Evolutionary conservation across 1,139 yeast genomes (phyloP).

Genomic region (Taphrina pruni): DNA sequence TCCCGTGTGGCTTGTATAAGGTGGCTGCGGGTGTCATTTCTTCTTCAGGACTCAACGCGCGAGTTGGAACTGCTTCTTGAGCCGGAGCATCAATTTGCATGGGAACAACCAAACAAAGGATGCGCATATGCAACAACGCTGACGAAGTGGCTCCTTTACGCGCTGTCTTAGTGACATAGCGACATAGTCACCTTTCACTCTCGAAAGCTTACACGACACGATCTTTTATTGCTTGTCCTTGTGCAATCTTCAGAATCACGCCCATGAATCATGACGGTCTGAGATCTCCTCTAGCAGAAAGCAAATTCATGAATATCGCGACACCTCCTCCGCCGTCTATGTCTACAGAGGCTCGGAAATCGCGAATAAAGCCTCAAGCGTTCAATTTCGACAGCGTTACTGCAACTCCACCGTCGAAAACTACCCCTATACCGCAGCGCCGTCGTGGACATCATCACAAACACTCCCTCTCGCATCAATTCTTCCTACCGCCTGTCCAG

Average conservation of each 20-base stretch:
- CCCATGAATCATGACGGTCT: slow-evolving; percentile 10
- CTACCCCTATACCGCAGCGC: slow-evolving; percentile 28
- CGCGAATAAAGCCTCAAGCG: slow-evolving; percentile 11
- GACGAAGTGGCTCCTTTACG: neutral
- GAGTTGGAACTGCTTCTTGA: neutral
- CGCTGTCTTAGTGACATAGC: too few relatives aligned
- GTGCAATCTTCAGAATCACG: neutral
- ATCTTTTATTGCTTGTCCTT: neutral
- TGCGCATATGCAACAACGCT: neutral
- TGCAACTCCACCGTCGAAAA: slow-evolving; percentile 29
- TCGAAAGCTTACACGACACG: neutral
- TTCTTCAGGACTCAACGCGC: neutral
- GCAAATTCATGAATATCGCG: slow-evolving; percentile 16
- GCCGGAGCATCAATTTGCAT: too few relatives aligned
- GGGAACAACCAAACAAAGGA: neutral
- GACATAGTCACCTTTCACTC: too few relatives aligned
- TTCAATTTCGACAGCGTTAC: slow-evolving; percentile 29
- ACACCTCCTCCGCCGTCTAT: slow-evolving; percentile 22
- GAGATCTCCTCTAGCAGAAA: slow-evolving; percentile 27
- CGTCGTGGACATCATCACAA: slow-evolving; percentile 57
- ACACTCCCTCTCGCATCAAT: slow-evolving; percentile 94
- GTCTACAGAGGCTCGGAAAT: slow-evolving; percentile 8
- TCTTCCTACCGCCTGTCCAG: slow-evolving; percentile 89
- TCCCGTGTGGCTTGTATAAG: neutral
- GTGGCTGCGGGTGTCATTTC: slow-evolving; percentile 2